Evolutionary conservation across 2,329 filamentous ascomycete genomes (phyloP), one percentile per base, ranked within the genome.

Genomic region (Fusarium cicatricum): DNA sequence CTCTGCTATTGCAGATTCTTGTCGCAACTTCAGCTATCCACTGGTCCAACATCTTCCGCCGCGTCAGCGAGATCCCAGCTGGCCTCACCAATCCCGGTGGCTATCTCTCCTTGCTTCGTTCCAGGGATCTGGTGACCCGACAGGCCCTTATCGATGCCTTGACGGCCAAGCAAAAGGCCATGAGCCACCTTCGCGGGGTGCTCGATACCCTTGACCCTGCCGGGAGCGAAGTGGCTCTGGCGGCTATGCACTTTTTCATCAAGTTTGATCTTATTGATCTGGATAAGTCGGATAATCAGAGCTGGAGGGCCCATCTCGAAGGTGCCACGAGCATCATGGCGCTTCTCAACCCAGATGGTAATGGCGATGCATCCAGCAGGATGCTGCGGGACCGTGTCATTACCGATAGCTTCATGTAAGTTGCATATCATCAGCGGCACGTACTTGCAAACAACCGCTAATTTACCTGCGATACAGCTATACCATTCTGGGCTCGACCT

Each of bases 201-300:
- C 70, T 82, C 11, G 72, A 77, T 16, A 72, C 74, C 15, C 65
- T 73, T 33, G 72, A 77, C 46, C 69, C 74, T 7, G 74, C 71
- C 2, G 77, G 77, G n/a, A 78, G 74, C 39, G 79, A 82, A 58
- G 77, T 80, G 28, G 70, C 79, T 23, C 70, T 82, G 14, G 79
- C 79, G 9, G 78, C 80, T 2, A 76, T 81, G 52, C 74, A 82
- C 43, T 82, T 82, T 66, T 81, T 82, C 52, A 74, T 82, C 68
- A 80, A 81, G 55, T 80, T 82, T 55, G 74, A 82, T 44, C 70
- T 82, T n/a, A 78, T 82, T 39, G 80, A 82, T 56, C 67, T 80
- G 11, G 77, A 80, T 11, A 75, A 73, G 53, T 72, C 72, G 17
- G 74, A 71, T 16, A 71, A 74, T 6, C 74, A 71, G 49, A 72